phyloP scores from a whole-genome alignment of 352 stramenopile genomes.

The Phytophthora multivora region DNA sequence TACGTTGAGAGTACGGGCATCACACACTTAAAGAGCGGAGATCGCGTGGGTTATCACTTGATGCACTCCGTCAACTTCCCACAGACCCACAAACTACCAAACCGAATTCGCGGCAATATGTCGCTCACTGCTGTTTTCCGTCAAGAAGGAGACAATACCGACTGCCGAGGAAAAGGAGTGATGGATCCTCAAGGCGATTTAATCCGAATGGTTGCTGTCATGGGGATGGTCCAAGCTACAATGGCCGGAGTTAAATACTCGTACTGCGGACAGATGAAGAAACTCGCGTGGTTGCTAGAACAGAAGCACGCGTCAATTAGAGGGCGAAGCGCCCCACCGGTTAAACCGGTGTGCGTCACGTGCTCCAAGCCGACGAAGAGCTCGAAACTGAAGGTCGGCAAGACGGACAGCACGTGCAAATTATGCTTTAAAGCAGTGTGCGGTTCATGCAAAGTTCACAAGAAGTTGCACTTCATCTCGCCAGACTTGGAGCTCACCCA shows the following conservation, averaged over 20 bases:
- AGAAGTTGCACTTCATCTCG: slow-evolving; percentile 30
- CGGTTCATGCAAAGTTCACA: slow-evolving; percentile 14
- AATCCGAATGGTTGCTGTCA: slow-evolving; percentile 20
- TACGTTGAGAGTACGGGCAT: slow-evolving; percentile 28
- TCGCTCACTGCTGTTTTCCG: slow-evolving; percentile 43
- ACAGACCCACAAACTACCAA: slow-evolving; percentile 21
- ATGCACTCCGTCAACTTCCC: slow-evolving; percentile 31
- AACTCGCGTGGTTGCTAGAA: slow-evolving; percentile 34
- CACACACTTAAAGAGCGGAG: slow-evolving; percentile 9
- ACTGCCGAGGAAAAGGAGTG: slow-evolving; percentile 17
- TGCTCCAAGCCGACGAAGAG: slow-evolving; percentile 16
- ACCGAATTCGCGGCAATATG: slow-evolving; percentile 40
- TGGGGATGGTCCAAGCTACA: slow-evolving; percentile 16
- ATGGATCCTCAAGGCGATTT: slow-evolving; percentile 28
- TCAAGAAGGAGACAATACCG: slow-evolving; percentile 19
- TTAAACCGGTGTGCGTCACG: slow-evolving; percentile 16
- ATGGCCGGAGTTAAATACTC: slow-evolving; percentile 29
- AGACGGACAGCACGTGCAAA: slow-evolving; percentile 16
- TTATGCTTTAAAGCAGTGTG: slow-evolving; percentile 24
- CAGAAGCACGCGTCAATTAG: slow-evolving; percentile 9
- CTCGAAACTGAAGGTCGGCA: slow-evolving; percentile 2
- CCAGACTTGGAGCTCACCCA: slow-evolving; percentile 17
- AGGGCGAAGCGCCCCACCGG: background rate
- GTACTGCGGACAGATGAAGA: slow-evolving; percentile 41
- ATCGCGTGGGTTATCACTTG: slow-evolving; percentile 29